Conservation (phyloP, 805 yeast species). For the Wickerhamiella musiphila region DNA sequence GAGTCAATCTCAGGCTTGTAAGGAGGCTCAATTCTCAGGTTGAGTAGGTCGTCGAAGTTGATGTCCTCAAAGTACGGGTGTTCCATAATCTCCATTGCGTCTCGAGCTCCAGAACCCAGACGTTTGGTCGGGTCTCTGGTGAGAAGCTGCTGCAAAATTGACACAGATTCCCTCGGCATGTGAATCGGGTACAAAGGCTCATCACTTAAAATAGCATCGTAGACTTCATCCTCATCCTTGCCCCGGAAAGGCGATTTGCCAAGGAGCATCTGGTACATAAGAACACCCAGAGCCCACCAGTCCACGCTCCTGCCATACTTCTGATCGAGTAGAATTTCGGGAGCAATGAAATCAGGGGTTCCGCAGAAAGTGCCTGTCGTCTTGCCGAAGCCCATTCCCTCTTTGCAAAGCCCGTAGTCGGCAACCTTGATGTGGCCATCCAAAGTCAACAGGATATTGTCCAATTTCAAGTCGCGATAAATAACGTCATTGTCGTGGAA, state of each 20-base stretch:
- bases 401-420: slow-evolving; percentile 95
- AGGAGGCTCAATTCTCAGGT: slow-evolving; percentile 66
- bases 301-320: slow-evolving; percentile 88
- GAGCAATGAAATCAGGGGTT: slow-evolving; percentile 99
- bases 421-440: slow-evolving; percentile 93
- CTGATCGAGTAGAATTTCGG: slow-evolving; percentile 87
- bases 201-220: slow-evolving; percentile 89
- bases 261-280: slow-evolving; percentile 86
- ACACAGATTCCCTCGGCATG: slow-evolving; percentile 94
- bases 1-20: slow-evolving; percentile 73
- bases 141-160: slow-evolving; percentile 74
- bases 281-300: slow-evolving; percentile 99
- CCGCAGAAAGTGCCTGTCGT: slow-evolving; percentile 85
- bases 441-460: slow-evolving; percentile 74
- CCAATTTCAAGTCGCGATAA: slow-evolving; percentile 90
- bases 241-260: slow-evolving; percentile 97
- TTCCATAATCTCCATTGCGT: slow-evolving; percentile 86
- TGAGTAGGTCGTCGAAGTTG: slow-evolving; percentile 69
- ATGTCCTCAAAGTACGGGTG: slow-evolving; percentile 88
- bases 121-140: slow-evolving; percentile 77
- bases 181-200: slow-evolving; percentile 94
- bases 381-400: slow-evolving; percentile 67
- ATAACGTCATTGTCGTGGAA: slow-evolving; percentile 93
- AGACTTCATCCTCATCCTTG: slow-evolving; percentile 91
- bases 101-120: slow-evolving; percentile 73